These are phyloP conservation scores for Glomus cerebriforme DNA, from an alignment of 192 early-diverging fungal species.

Conservation along the genomic window DNA sequence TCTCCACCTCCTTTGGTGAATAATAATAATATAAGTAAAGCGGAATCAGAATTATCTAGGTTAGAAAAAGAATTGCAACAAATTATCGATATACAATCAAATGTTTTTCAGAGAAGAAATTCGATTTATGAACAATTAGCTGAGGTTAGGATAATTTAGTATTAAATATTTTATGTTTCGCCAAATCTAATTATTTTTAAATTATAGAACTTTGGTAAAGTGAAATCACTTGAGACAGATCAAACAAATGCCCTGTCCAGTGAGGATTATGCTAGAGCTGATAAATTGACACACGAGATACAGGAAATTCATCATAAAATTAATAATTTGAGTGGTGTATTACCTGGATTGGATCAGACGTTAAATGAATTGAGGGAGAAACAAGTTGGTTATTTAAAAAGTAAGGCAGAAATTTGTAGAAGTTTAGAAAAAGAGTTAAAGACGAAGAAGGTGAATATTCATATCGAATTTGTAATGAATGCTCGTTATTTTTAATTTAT, in stretches of 20 bases:
- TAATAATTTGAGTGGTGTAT: not conserved
- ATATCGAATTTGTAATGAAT: not conserved
- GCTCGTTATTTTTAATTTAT: not conserved
- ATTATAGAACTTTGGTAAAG: slow-evolving; percentile 4
- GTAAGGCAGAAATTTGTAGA: not conserved
- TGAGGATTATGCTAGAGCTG: slow-evolving; percentile 21
- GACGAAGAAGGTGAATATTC: not conserved
- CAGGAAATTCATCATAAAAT: slow-evolving; percentile 11
- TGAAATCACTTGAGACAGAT: slow-evolving; percentile 16
- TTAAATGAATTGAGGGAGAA: slow-evolving; percentile 23
- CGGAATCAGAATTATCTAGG: not conserved
- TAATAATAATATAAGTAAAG: not conserved
- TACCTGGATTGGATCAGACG: slow-evolving; percentile 7
- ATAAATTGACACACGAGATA: slow-evolving; percentile 14
- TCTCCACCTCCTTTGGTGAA: not conserved
- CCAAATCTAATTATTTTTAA: not conserved
- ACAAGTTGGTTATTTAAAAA: slow-evolving; percentile 13
- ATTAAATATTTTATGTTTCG: not conserved
- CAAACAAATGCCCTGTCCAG: not conserved
- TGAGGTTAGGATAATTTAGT: not conserved
- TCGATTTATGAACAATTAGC: slow-evolving; percentile 15
- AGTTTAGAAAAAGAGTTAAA: slow-evolving; percentile 10
- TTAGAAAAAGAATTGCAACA: slow-evolving; percentile 13
- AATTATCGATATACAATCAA: slow-evolving; percentile 1
- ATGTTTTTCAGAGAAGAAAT: slow-evolving; percentile 10